Evolutionary conservation across 257 asterid species (phyloP).

Genomic region (Solanum piurae): DNA sequence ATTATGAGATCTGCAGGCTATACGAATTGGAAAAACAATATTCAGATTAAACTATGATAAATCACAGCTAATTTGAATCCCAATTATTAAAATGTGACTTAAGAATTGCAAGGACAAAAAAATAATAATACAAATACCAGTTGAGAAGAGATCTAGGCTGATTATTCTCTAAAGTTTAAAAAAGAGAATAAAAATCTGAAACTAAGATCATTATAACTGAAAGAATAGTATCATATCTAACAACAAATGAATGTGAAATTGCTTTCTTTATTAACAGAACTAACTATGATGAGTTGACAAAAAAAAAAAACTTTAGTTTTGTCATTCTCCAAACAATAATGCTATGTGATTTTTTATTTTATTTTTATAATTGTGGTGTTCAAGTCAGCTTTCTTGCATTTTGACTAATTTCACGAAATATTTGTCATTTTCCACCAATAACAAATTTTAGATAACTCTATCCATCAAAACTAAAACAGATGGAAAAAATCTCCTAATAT

Average conservation of each 20-base stretch:
- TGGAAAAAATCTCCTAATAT: no score
- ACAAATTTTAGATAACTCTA: not conserved
- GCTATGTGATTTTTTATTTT: not conserved
- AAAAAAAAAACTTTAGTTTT: not conserved
- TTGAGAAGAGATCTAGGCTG: conserved; percentile 5
- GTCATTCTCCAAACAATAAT: conserved; percentile 6
- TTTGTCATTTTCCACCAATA: rapidly evolving
- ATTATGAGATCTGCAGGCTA: not conserved
- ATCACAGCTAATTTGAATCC: not conserved
- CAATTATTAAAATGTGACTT: not conserved
- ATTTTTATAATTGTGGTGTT: no score
- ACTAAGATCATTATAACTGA: conserved; percentile 13
- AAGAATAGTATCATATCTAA: conserved; percentile 24
- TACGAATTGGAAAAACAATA: not conserved
- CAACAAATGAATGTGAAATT: conserved; percentile 3
- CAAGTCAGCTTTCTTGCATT: rapidly evolving
- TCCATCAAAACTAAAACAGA: no score
- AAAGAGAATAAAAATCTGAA: conserved; percentile 8
- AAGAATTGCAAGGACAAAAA: not conserved
- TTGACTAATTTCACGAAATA: no score
- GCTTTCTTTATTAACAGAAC: conserved; percentile 9
- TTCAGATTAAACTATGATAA: not conserved
- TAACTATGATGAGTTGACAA: conserved; percentile 12
- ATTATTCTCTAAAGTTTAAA: conserved; percentile 11
- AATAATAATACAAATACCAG: not conserved